Base-by-base conservation (phyloP, 2,329 filamentous ascomycete genomes). In the Paracoccidioides brasiliensis region DNA sequence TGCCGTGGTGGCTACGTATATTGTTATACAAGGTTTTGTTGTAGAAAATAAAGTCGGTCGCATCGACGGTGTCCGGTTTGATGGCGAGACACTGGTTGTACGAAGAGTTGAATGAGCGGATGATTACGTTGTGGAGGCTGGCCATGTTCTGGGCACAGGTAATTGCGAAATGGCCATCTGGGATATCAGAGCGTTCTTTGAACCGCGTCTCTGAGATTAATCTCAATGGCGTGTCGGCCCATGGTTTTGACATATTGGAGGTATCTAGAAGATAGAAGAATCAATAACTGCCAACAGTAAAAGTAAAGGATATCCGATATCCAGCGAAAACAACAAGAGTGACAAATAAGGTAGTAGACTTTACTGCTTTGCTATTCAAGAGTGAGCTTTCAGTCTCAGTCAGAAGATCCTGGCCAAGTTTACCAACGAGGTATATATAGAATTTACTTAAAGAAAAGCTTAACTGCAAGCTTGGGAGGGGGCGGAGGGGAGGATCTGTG, bases 51-150 rank as follows among this genome's bases (percentile, higher is more conserved):
- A 70, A 68, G 57, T 67, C 65, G 41, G 12, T 46, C 15, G 63
- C 60, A 12, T 59, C 59, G 14, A 40, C 57, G 32, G 57, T 64
- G 55, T 54, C 59, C 42, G 41, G n/a, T 59, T 58, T 33, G 60
- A 54, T 12, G 64, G 63, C 62, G 67, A 67, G 53, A 63, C 59
- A 58, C 63, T 74, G 71, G 0, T 66, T 62, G 55, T 71, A 72
- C 32, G 72, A 71, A 14, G 66, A 67, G 60, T 73, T 74, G 60
- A 69, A 72, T 41, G 69, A 69, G 40, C 70, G 64, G 5, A 74
- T 59, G 42, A 73, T 67, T 0, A 68, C 62, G 45, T 74, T 74
- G 61, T 74, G 71, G 9, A 72, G 64, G 41, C 69, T 63, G 6
- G 69, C 64, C 70, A 60, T 60, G 42, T 38, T 55, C 45, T 57